A percentile compares a stretch with the other conserved stretches of the same genome.
Evolutionary conservation across 2,329 filamentous ascomycete species (phyloP).

Genomic region (Pezicula carpinea): DNA sequence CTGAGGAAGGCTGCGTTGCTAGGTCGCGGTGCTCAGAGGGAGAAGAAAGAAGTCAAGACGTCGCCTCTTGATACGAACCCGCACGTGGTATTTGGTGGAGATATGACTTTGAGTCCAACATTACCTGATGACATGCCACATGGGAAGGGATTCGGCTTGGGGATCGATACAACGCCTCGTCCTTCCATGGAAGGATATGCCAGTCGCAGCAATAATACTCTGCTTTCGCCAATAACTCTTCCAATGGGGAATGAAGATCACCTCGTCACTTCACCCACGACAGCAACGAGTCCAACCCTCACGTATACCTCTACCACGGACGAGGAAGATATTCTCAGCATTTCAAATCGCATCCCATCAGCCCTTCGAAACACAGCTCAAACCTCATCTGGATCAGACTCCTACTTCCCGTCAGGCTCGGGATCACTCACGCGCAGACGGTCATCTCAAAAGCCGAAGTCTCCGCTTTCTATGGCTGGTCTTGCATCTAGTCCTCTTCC

Average conservation of each 20-base stretch:
- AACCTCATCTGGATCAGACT: conserved; percentile 55
- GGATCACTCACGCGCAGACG: conserved; percentile 30
- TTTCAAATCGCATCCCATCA: conserved; percentile 45
- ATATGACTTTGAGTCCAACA: conserved; percentile 15
- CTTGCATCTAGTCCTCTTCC: conserved; percentile 43
- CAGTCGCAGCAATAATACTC: conserved; percentile 25
- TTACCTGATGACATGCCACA: conserved; percentile 21
- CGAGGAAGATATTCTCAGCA: conserved; percentile 72
- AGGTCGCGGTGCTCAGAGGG: conserved; percentile 64
- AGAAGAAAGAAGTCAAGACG: conserved; percentile 46
- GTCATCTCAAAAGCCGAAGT: conserved; percentile 40
- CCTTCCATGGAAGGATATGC: conserved; percentile 43
- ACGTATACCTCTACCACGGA: conserved; percentile 73
- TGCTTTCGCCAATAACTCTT: conserved; percentile 24
- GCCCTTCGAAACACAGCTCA: conserved; percentile 32
- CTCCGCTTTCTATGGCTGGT: conserved; percentile 53
- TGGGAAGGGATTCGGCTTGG: conserved; percentile 36
- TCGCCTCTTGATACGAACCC: conserved; percentile 28
- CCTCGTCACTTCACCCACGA: conserved; percentile 25
- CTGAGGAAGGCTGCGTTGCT: conserved; percentile 82
- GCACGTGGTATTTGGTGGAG: conserved; percentile 12
- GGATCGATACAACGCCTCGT: conserved; percentile 41
- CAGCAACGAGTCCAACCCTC: conserved; percentile 47
- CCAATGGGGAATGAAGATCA: conserved; percentile 26
- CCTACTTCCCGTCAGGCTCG: conserved; percentile 50